Percentiles rank a stretch among this genome's conserved stretches.
These are phyloP conservation scores for Phytophthora hybrid DNA, from an alignment of 352 stramenopile species.

Conservation along the genomic window DNA sequence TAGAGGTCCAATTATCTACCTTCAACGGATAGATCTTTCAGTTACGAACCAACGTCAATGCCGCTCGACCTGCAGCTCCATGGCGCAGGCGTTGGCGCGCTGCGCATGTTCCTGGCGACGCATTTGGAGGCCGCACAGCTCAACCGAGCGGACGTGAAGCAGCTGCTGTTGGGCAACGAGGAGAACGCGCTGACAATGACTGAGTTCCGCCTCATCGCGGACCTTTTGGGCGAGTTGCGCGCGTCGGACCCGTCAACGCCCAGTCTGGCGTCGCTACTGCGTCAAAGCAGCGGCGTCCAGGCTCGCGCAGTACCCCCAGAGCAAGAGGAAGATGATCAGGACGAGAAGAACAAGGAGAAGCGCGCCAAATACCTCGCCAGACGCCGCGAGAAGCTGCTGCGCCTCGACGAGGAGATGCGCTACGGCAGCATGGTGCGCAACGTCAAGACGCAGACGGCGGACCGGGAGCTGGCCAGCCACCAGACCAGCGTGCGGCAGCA, in stretches of 20 bases:
- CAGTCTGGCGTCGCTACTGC: constrained; percentile 35
- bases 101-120: constrained; percentile 44
- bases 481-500: constrained; percentile 80
- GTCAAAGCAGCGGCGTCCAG: constrained; percentile 23
- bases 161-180: constrained; percentile 18
- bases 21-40: constrained; percentile 1
- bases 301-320: constrained; percentile 7
- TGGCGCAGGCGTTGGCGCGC: constrained; percentile 28
- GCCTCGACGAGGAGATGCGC: constrained; percentile 82
- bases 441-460: constrained; percentile 58
- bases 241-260: constrained; percentile 32
- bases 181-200: constrained; percentile 21
- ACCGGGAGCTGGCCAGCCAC: constrained; percentile 59
- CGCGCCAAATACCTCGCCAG: constrained; percentile 52
- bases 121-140: constrained; percentile 24
- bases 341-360: constrained; percentile 24
- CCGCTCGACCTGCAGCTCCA: constrained; percentile 28
- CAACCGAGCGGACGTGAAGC: constrained; percentile 19
- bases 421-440: constrained; percentile 83
- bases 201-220: constrained; percentile 40
- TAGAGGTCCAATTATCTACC: neutral
- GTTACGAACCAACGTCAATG: constrained; percentile 21
- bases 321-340: neutral
- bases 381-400: constrained; percentile 69
- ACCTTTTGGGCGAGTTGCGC: constrained; percentile 33